Evolutionary conservation across 2,329 filamentous ascomycete genomes (phyloP).

Genomic region (Colletotrichum destructivum): DNA sequence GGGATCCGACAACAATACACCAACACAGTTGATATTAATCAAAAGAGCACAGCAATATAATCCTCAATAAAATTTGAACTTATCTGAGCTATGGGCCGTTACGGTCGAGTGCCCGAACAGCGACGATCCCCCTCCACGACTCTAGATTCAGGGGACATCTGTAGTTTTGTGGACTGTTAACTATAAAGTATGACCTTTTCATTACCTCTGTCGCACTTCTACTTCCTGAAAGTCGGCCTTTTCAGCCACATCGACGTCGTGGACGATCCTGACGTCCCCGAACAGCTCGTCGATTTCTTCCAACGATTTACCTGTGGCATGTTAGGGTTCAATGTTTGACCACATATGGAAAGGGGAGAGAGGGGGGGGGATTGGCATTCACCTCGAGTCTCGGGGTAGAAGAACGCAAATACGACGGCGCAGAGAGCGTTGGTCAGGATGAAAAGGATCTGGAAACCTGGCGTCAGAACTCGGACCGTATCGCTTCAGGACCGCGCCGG

Average conservation of each 20-base stretch:
- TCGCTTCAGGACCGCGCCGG: too few relatives aligned
- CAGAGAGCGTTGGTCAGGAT: slow-evolving; percentile 56
- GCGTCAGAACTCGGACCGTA: not conserved
- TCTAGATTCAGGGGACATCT: not conserved
- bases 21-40: too few relatives aligned
- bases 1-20: too few relatives aligned
- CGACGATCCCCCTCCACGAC: too few relatives aligned
- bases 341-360: too few relatives aligned
- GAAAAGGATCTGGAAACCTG: slow-evolving; percentile 52
- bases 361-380: not conserved
- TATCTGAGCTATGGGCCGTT: too few relatives aligned
- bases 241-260: slow-evolving; percentile 42
- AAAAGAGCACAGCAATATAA: too few relatives aligned
- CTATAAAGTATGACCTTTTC: too few relatives aligned
- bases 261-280: slow-evolving; percentile 53
- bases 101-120: too few relatives aligned
- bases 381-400: slow-evolving; percentile 57
- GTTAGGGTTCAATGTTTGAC: slow-evolving; percentile 26
- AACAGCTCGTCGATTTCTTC: slow-evolving; percentile 59
- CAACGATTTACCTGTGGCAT: slow-evolving; percentile 54
- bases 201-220: slow-evolving; percentile 19
- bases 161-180: too few relatives aligned
- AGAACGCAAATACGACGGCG: slow-evolving; percentile 52
- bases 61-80: too few relatives aligned
- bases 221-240: slow-evolving; percentile 44